Base-by-base conservation (phyloP, 495 filamentous ascomycete genomes). In the Hypoxylon intermedium region DNA sequence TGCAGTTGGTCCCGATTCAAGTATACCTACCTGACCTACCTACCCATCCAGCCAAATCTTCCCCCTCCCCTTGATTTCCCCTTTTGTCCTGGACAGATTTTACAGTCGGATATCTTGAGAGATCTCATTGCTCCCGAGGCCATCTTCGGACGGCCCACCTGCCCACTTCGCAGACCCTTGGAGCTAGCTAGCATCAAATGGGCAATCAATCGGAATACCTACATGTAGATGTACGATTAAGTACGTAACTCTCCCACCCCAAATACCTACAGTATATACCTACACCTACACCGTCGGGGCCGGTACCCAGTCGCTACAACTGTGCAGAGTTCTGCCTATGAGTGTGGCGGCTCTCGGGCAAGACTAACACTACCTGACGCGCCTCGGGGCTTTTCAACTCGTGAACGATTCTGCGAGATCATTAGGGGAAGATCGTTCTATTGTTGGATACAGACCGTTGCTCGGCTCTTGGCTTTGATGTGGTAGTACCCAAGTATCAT, bases 401-500 rank as follows among this genome's bases (percentile, higher is more conserved):
- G 43, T 40, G 16, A 36, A 50, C 44, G 50, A 34, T 20, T 43
- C 28, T 43, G 26, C 38, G 37, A 13, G 33, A 33, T 53, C 24
- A 9, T 33, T 30, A 3, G 1, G 13, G 50, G 47, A 6, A 23
- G 19, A 49, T 28, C n/a, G 43, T 42, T 51, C 56, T 49, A 60
- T 57, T 57, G 55, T 53, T 65, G 38, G 41, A 60, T 60, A 57
- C 21, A n/a, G 44, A 33, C 52, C 47, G 52, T 37, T 51, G 20
- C 47, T 36, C 21, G 34, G 24, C 23, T 19, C 56, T 53, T 48
- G 59, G 62, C 41, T 40, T 46, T 28, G 38, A 65, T 53, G 41
- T 60, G 56, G 62, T 65, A 45, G 53, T 41, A 65, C 55, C 54
- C 3, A 36, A 24, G 44, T 56, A 65, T 65, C 36, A 56, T 60